These are phyloP conservation scores for Talaromyces piceae DNA, from an alignment of 2,329 filamentous ascomycete genomes.

Conservation along the genomic window DNA sequence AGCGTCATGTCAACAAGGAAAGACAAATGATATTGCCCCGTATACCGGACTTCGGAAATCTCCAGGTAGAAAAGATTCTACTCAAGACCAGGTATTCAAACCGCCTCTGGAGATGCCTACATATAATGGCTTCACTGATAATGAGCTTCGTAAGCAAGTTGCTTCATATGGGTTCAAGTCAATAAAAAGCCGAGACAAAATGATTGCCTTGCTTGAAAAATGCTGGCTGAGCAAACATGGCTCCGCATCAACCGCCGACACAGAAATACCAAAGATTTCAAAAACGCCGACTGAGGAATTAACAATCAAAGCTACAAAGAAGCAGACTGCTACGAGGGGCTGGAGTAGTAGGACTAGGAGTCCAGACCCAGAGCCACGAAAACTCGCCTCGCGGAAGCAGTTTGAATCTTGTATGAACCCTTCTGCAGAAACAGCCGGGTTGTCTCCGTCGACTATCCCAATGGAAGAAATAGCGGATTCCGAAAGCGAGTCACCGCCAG, in stretches of 20 bases:
- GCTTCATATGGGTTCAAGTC: constrained; percentile 64
- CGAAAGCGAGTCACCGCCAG: constrained; percentile 27
- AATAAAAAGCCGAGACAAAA: constrained; percentile 58
- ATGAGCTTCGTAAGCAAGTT: constrained; percentile 56
- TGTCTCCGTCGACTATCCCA: constrained; percentile 13
- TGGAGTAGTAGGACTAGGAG: no score
- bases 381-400: neutral
- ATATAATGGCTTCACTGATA: constrained; percentile 55
- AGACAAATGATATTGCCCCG: neutral
- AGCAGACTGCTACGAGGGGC: neutral
- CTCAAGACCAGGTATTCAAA: neutral
- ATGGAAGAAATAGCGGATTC: constrained; percentile 33
- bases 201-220: constrained; percentile 61
- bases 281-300: neutral
- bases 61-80: neutral
- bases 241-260: neutral
- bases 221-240: constrained; percentile 60
- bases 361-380: no score
- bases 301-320: neutral
- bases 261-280: neutral
- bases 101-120: constrained; percentile 40
- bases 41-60: neutral
- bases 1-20: neutral
- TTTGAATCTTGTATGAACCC: neutral
- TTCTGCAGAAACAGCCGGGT: neutral